phyloP scores from a whole-genome alignment of 768 basidiomycete genomes.

The Pholiota microspora region DNA sequence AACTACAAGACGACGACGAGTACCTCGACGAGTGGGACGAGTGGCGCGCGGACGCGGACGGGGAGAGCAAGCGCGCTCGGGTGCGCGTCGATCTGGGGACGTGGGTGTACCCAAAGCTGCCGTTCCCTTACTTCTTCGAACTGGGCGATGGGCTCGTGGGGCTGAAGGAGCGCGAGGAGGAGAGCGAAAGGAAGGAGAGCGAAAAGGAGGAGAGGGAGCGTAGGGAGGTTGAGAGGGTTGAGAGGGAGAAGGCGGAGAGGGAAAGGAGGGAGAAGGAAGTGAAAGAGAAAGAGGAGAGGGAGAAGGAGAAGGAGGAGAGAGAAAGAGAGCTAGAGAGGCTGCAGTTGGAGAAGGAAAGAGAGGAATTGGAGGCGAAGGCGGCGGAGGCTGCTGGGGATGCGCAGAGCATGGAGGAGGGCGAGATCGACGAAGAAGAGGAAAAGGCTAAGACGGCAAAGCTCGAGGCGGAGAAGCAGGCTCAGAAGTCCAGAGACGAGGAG shows the following conservation, averaged over 20 bases:
- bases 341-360: conserved; percentile 10
- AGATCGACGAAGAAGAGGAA: conserved; percentile 9
- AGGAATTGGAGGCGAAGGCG: conserved; percentile 12
- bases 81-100: conserved; percentile 48
- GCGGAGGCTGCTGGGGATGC: conserved; percentile 19
- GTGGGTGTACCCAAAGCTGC: conserved; percentile 54
- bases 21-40: conserved; percentile 18
- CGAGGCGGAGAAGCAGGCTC: conserved; percentile 15
- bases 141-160: conserved; percentile 26
- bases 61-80: conserved; percentile 25
- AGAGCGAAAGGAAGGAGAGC: conserved; percentile 15
- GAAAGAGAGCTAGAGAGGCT: conserved; percentile 12
- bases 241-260: conserved; percentile 17
- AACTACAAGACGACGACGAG: conserved; percentile 1
- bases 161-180: conserved; percentile 20
- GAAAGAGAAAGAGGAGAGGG: conserved; percentile 17
- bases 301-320: conserved; percentile 16
- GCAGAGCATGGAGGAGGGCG: conserved; percentile 17
- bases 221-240: conserved; percentile 15
- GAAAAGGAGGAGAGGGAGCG: conserved; percentile 15
- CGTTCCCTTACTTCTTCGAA: conserved; percentile 57
- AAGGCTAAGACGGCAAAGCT: conserved; percentile 18
- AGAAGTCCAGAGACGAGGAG: conserved; percentile 13
- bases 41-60: conserved; percentile 21
- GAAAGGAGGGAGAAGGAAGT: conserved; percentile 16